Base-by-base conservation (phyloP, 2,329 filamentous ascomycete genomes). In the Ophiostoma ulmi region DNA sequence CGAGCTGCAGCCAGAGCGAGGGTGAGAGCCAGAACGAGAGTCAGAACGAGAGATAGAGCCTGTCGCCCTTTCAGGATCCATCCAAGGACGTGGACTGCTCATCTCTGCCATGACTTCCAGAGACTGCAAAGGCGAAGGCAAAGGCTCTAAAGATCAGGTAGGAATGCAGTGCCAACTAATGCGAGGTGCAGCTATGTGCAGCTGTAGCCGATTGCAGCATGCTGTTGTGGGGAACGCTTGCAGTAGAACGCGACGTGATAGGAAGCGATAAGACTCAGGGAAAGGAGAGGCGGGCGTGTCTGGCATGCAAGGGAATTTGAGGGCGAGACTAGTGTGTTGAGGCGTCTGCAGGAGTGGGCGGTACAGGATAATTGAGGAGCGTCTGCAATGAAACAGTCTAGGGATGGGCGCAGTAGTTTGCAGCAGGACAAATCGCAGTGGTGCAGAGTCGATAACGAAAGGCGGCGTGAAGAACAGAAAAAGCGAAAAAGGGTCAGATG, bases 101-200 rank as follows among this genome's bases (percentile, higher is more conserved):
- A 73, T 70, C 5, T 70, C 72, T 44, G 72, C 72, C 67, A 70
- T 72, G 44, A 26, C 39, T 52, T 55, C 52, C 26, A 17, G 35
- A 17, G 17, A 38, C 61, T 26, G 22, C 52, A 58, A 58, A 26
- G 26, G 52, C 52, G 22, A 58, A 26, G 13, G 52, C 52, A 58
- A 58, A 26, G 11, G 31, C 52, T 64, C 63, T 61, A 63, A 38
- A 13, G 20, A 17, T 58, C 61, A 22, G 55, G 68, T 67, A 70
- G 70, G 72, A 72, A 73, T 72, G 72, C n/a, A 63, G 41, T 68
- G 52, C 64, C 22, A 65, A 20, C 63, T 38, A 36, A 39, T 52
- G 35, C 67, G 35, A 26, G 35, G 36, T 65, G 63, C 63, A 65
- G 36, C 35, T 20, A 39, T 39, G 63, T 65, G 63, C 63, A 65